Evolutionary conservation across 164 flowering plant species (phyloP), one percentile per base, ranked within the genome.

Genomic region (Dillenia turbinata): DNA sequence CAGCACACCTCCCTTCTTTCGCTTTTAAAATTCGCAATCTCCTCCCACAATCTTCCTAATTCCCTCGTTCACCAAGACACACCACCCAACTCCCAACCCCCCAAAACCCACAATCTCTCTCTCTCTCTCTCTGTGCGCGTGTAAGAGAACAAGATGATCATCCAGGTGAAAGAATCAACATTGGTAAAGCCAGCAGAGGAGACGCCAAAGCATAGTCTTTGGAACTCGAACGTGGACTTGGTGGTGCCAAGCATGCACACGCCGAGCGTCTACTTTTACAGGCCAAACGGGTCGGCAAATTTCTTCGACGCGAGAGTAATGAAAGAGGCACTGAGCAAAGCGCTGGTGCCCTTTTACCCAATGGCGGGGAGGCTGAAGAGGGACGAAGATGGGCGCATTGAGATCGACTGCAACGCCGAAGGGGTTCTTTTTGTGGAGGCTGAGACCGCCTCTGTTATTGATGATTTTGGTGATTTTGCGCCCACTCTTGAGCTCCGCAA

Each of bases 391-490:
- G 85, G 80, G 1, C 72, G 89, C 1, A 64, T 77, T 16, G 85
- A 82, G 79, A 80, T 84, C 58, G 66, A 80, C 22, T 84, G 89
- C 50, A 74, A 79, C 26, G 86, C 63, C 8, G 73, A 68, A 22
- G 86, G 89, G 7, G 89, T 75, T 12, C 70, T 82, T 6, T 76
- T 84, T 43, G 84, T 84, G 7, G 81, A 69, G 74, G 88, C 88
- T 12, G 71, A 79, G 1, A 77, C 86, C 0, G 57, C 15, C 22
- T 62, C 78, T 0, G 65, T 54, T 15, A 22, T 84, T 19, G 87
- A 81, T 54, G 86, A 84, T 64, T 72, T 84, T 48, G 89, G 85
- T 2, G 85, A 84, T 54, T 82, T 80, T 53, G 82, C 83, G 0
- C 86, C 86, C 0, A 76, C 81, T 16, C 44, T 71, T 69, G 76